A percentile compares a stretch with the other conserved stretches of the same genome.
Evolutionary conservation across 345 rosid genomes (phyloP).

Genomic region (Eucalyptus paniculata): DNA sequence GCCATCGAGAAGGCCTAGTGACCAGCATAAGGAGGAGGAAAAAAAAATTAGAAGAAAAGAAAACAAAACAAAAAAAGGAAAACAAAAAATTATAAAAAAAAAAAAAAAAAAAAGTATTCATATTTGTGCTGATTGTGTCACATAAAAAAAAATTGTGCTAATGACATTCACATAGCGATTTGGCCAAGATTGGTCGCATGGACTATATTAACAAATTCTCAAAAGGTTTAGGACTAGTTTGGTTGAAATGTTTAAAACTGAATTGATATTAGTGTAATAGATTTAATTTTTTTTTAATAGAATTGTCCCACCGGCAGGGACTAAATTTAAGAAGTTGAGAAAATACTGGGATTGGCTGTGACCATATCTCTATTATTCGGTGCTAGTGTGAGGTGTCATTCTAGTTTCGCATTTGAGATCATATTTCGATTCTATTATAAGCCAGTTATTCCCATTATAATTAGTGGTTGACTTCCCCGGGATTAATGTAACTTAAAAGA

Average conservation of each 20-base stretch:
- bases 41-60: no score
- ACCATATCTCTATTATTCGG: neutral
- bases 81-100: no score
- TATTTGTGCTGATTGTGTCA: neutral
- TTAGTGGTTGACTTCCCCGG: neutral
- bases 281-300: no score
- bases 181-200: neutral
- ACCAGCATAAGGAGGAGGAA: neutral
- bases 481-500: neutral
- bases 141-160: no score
- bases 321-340: neutral
- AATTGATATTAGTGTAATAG: accelerated
- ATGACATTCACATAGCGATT: neutral
- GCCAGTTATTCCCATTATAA: neutral
- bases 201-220: neutral
- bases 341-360: neutral
- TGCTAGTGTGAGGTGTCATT: neutral
- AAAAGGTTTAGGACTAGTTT: no score
- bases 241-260: no score
- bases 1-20: no score
- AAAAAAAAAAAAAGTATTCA: neutral
- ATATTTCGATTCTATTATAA: neutral
- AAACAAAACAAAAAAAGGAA: no score
- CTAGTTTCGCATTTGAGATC: neutral
- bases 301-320: neutral